These are phyloP conservation scores for Delphinella strobiligena DNA, from an alignment of 2,329 filamentous ascomycete genomes.

Conservation along the genomic window DNA sequence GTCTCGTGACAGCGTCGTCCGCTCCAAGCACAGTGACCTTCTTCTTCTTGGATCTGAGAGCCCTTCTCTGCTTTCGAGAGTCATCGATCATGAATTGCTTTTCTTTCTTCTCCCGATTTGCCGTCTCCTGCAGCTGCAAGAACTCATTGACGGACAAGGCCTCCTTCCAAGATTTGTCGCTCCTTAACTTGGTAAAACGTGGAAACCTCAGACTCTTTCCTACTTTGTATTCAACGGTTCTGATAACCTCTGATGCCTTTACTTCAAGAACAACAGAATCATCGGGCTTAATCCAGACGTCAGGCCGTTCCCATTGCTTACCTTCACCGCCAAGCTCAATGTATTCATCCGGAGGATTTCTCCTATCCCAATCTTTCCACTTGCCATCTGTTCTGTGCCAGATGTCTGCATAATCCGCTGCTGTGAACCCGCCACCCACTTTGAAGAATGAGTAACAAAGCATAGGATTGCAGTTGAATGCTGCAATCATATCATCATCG, in stretches of 20 bases:
- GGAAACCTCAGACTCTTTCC: conserved; percentile 79
- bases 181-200: conserved; percentile 67
- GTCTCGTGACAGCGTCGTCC: conserved; percentile 35
- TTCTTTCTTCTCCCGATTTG: conserved; percentile 58
- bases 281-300: conserved; percentile 83
- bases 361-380: conserved; percentile 75
- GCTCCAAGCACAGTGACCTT: conserved; percentile 64
- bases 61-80: conserved; percentile 49
- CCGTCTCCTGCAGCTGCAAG: conserved; percentile 53
- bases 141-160: conserved; percentile 73
- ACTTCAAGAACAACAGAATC: conserved; percentile 81
- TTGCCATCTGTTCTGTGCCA: conserved; percentile 78
- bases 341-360: conserved; percentile 62
- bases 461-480: conserved; percentile 36
- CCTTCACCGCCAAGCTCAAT: conserved; percentile 61
- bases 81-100: conserved; percentile 64
- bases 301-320: conserved; percentile 64
- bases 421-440: conserved; percentile 85
- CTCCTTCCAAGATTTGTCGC: conserved; percentile 75
- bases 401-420: conserved; percentile 73
- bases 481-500: conserved; percentile 52
- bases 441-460: conserved; percentile 72
- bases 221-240: conserved; percentile 66
- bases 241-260: conserved; percentile 70
- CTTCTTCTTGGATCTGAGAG: conserved; percentile 49